Percentiles rank a stretch among this genome's conserved stretches.
Evolutionary conservation across 306 rosid species (phyloP).

Genomic region (Luffa aegyptiaca): DNA sequence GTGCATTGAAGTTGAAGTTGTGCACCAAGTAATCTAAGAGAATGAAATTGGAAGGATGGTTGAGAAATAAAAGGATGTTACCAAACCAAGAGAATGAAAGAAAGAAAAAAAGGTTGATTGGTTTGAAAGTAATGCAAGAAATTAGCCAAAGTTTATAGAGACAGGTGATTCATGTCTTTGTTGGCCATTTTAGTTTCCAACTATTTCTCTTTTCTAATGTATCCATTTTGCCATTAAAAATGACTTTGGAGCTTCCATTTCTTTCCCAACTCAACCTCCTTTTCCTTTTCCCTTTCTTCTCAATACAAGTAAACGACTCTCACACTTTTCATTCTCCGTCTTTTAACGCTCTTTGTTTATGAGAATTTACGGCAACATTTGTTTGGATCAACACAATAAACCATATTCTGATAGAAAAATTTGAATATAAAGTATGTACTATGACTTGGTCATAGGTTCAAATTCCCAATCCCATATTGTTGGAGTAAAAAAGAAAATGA

Average conservation of each 20-base stretch:
- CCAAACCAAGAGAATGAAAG: not conserved
- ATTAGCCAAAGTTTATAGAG: not conserved
- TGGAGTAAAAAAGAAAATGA: too few species aligned
- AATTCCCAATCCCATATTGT: too few species aligned
- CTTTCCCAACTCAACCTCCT: not conserved
- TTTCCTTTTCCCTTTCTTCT: not conserved
- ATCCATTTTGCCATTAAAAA: not conserved
- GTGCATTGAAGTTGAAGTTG: not conserved
- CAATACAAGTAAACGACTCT: not conserved
- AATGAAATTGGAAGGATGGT: not conserved
- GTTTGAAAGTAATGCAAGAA: not conserved
- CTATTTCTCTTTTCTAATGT: not conserved
- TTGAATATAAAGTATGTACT: too few species aligned
- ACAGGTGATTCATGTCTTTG: not conserved
- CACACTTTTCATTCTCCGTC: too few species aligned
- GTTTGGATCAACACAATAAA: too few species aligned
- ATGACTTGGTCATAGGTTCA: too few species aligned
- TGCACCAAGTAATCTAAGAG: not conserved
- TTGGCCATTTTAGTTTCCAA: not conserved
- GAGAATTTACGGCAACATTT: too few species aligned
- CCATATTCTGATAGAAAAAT: too few species aligned
- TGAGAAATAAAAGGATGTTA: not conserved
- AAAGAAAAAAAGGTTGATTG: not conserved
- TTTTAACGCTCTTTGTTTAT: too few species aligned
- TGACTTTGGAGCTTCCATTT: not conserved